phyloP scores from a whole-genome alignment of 2,329 filamentous ascomycete species.

The Cladophialophora carrionii region DNA sequence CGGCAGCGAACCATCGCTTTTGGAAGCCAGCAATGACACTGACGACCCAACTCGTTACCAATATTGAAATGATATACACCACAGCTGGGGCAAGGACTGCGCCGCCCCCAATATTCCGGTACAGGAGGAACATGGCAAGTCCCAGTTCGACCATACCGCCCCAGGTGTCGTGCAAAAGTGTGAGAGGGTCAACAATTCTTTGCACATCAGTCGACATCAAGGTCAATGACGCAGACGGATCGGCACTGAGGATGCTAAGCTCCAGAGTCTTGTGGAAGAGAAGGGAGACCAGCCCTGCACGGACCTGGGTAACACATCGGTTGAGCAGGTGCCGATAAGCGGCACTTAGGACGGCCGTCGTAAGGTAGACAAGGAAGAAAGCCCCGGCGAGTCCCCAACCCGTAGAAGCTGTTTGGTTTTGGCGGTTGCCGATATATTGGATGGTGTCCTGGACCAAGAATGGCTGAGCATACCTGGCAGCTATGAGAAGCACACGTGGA shows the following conservation, averaged over 20 bases:
- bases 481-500: slow-evolving; percentile 38
- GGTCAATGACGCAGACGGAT: slow-evolving; percentile 49
- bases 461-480: slow-evolving; percentile 41
- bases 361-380: slow-evolving; percentile 49
- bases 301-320: slow-evolving; percentile 50
- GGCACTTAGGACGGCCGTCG: slow-evolving; percentile 48
- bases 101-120: slow-evolving; percentile 48
- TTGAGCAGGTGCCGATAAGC: slow-evolving; percentile 50
- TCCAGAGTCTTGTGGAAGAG: slow-evolving; percentile 55
- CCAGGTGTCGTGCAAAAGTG: slow-evolving; percentile 52
- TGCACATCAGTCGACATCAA: slow-evolving; percentile 54
- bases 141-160: slow-evolving; percentile 51
- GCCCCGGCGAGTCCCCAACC: slow-evolving; percentile 52
- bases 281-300: slow-evolving; percentile 52
- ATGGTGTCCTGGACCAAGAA: slow-evolving; percentile 46
- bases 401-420: slow-evolving; percentile 41
- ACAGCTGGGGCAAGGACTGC: slow-evolving; percentile 52
- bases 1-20: slow-evolving; percentile 55
- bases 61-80: slow-evolving; percentile 38
- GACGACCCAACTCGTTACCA: slow-evolving; percentile 25
- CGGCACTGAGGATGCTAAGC: slow-evolving; percentile 41
- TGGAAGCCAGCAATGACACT: slow-evolving; percentile 45
- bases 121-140: slow-evolving; percentile 51
- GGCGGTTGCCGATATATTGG: slow-evolving; percentile 41
- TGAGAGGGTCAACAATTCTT: slow-evolving; percentile 48